Percentiles rank a stretch among this genome's conserved stretches.
Evolutionary conservation across 306 rosid genomes (phyloP).

Genomic region (Cucumis hystrix): DNA sequence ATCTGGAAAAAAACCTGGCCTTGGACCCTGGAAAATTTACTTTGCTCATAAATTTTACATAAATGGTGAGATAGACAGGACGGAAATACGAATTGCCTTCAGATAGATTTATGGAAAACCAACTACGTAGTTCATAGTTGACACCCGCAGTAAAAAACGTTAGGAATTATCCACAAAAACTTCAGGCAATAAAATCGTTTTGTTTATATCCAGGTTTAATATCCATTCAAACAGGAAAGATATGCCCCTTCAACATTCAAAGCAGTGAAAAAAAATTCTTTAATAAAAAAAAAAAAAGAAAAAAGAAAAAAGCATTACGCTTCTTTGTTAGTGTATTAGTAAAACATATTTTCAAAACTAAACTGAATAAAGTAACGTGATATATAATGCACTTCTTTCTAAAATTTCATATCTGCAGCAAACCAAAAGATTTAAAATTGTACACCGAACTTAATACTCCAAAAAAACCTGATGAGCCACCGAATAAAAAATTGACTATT

Average conservation of each 20-base stretch:
- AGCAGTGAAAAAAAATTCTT: background rate
- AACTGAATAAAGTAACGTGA: background rate
- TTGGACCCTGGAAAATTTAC: constrained; percentile 51
- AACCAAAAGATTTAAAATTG: background rate
- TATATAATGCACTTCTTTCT: background rate
- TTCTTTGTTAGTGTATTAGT: background rate
- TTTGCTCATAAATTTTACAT: constrained; percentile 5
- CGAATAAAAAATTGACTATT: background rate
- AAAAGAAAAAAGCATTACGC: background rate
- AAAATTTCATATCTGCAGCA: background rate
- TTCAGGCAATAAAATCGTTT: background rate
- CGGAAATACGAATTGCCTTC: background rate
- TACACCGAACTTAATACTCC: background rate
- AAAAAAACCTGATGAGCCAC: background rate
- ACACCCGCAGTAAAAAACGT: background rate
- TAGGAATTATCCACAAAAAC: background rate
- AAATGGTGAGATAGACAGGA: background rate
- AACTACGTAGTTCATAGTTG: background rate
- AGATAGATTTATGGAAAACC: background rate
- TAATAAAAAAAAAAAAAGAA: too few species aligned
- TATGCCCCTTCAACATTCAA: background rate
- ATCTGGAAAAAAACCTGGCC: constrained; percentile 72
- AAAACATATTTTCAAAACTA: background rate
- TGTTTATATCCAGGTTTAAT: background rate
- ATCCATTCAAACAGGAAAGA: background rate